phyloP scores from a whole-genome alignment of 305 asterid species.

The Fraxinus ornus region DNA sequence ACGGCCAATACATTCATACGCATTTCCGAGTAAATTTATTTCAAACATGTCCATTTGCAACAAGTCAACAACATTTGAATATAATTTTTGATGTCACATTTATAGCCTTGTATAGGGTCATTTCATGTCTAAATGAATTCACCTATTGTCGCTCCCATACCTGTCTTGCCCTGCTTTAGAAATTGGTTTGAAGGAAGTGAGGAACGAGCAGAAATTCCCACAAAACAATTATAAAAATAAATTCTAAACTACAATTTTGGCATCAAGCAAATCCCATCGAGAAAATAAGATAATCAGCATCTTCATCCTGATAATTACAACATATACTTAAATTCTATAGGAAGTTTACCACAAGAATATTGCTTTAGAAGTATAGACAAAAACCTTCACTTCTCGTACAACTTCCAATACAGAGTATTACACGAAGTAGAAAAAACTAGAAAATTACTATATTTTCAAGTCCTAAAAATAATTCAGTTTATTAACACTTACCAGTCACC shows the following conservation, averaged over 20 bases:
- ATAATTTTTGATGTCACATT: neutral
- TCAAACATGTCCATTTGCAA: neutral
- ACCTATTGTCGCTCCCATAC: neutral
- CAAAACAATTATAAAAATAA: neutral
- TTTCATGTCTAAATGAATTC: neutral
- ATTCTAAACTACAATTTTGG: neutral
- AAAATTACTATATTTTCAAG: constrained; percentile 12
- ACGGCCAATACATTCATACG: neutral
- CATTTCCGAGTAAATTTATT: neutral
- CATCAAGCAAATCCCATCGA: neutral
- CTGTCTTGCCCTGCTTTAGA: neutral
- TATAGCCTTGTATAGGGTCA: neutral
- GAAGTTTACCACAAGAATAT: neutral
- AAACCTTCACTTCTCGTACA: constrained; percentile 9
- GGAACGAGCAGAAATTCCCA: neutral
- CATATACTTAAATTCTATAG: neutral
- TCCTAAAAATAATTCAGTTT: constrained; percentile 26
- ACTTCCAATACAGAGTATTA: constrained; percentile 17
- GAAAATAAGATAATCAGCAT: neutral
- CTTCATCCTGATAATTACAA: neutral
- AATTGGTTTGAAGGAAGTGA: neutral
- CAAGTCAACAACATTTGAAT: neutral
- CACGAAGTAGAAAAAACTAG: constrained; percentile 21
- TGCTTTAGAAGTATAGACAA: neutral
- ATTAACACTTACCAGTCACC: constrained; percentile 56